These are phyloP conservation scores for Starmerella khaoyaiensis DNA, from an alignment of 805 yeast species.

Conservation along the genomic window DNA sequence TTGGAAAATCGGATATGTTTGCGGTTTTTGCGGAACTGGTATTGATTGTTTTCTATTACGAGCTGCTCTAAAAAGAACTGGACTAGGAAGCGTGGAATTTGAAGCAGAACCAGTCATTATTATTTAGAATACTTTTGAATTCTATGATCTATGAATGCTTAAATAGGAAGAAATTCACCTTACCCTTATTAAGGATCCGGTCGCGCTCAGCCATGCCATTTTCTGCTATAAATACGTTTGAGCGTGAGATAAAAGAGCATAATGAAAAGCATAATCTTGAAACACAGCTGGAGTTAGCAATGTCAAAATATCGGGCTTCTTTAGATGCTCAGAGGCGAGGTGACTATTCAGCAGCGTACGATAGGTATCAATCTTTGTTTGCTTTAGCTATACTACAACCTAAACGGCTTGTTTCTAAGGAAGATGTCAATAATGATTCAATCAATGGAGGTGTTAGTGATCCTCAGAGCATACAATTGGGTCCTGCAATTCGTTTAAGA, in stretches of 20 bases:
- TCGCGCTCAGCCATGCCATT: constrained; percentile 31
- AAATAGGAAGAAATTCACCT: too few species aligned
- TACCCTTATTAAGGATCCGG: neutral
- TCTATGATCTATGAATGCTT: too few species aligned
- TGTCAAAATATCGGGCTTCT: constrained; percentile 60
- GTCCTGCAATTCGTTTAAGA: constrained; percentile 51
- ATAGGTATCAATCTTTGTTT: constrained; percentile 49
- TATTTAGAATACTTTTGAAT: too few species aligned
- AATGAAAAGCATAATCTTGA: constrained; percentile 87
- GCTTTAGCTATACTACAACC: constrained; percentile 48
- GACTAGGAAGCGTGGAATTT: too few species aligned
- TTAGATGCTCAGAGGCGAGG: constrained; percentile 44
- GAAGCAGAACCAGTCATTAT: too few species aligned
- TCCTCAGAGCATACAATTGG: constrained; percentile 9
- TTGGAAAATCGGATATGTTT: too few species aligned
- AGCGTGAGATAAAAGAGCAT: constrained; percentile 53
- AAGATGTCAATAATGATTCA: constrained; percentile 1
- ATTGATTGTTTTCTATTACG: too few species aligned
- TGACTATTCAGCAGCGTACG: constrained; percentile 38
- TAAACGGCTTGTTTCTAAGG: constrained; percentile 1
- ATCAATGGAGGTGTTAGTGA: constrained; percentile 38
- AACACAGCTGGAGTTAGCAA: constrained; percentile 77
- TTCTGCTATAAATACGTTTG: constrained; percentile 64
- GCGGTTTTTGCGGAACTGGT: too few species aligned
- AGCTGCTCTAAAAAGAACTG: too few species aligned